phyloP scores from a whole-genome alignment of 1,284 basidiomycete genomes.

The Chiua sp. region DNA sequence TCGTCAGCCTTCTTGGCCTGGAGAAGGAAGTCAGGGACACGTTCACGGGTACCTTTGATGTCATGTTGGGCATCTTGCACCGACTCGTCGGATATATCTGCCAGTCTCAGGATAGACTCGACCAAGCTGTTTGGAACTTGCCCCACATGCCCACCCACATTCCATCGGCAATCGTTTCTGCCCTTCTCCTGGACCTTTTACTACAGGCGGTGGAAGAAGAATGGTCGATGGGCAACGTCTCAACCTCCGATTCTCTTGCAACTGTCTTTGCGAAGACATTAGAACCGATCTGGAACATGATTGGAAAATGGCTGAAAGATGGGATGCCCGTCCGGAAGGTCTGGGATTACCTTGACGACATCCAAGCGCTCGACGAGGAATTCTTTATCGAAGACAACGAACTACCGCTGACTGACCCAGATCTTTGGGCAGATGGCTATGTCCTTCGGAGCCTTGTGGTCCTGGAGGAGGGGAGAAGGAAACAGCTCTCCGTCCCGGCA shows the following conservation, averaged over 20 bases:
- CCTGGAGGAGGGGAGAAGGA: conserved; percentile 37
- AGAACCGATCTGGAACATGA: conserved; percentile 76
- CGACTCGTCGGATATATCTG: conserved; percentile 35
- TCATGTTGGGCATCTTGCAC: conserved; percentile 53
- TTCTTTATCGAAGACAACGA: conserved; percentile 82
- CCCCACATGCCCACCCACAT: conserved; percentile 47
- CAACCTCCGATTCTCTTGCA: conserved; percentile 59
- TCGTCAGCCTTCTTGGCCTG: conserved; percentile 72
- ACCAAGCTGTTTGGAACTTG: conserved; percentile 46
- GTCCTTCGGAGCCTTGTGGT: conserved; percentile 51
- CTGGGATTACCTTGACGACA: conserved; percentile 35
- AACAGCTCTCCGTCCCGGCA: conserved; percentile 53
- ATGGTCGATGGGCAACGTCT: conserved; percentile 57
- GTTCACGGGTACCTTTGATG: conserved; percentile 62
- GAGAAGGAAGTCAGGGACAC: conserved; percentile 61
- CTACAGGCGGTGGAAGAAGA: conserved; percentile 59
- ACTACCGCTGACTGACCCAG: conserved; percentile 66
- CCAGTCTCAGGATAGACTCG: conserved; percentile 34
- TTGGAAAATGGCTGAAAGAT: conserved; percentile 73
- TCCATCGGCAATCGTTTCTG: conserved; percentile 55
- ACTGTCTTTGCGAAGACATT: conserved; percentile 66
- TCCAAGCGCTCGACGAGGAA: conserved; percentile 63
- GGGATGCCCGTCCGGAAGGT: conserved; percentile 68
- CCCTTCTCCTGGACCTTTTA: conserved; percentile 66
- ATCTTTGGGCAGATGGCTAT: conserved; percentile 85